phyloP scores from a whole-genome alignment of 176 grass and related monocot species.

The Elymus sibiricus region DNA sequence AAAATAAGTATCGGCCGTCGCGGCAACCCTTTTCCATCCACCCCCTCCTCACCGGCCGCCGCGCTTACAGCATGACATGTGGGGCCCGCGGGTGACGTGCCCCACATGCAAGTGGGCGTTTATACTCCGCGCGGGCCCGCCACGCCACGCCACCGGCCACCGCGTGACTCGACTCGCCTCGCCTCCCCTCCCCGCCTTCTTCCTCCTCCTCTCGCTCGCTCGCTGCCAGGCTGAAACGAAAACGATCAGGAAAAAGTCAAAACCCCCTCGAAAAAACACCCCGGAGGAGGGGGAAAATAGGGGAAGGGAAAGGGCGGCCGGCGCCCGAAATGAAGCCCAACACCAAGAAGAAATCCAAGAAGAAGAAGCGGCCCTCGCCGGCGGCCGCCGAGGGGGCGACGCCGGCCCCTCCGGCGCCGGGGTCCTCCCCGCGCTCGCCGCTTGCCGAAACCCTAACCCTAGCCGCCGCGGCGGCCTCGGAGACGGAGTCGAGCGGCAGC shows the following conservation, averaged over 20 bases:
- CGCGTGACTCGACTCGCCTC: background rate
- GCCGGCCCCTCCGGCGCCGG: background rate
- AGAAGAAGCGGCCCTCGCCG: slow-evolving; percentile 40
- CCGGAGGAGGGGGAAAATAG: background rate
- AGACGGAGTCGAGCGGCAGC: slow-evolving; percentile 16
- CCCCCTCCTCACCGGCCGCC: too few species aligned
- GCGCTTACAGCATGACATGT: background rate
- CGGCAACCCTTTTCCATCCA: background rate
- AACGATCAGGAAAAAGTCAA: background rate
- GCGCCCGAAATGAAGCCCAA: slow-evolving; percentile 47
- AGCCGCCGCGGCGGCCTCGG: background rate
- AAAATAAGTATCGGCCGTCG: background rate
- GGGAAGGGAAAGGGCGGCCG: background rate
- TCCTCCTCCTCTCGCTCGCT: background rate
- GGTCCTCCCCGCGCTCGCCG: background rate
- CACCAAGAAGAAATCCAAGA: slow-evolving; percentile 52
- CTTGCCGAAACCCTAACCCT: slow-evolving; percentile 33
- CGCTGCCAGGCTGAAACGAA: background rate
- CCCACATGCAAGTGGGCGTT: background rate
- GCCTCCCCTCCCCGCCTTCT: background rate
- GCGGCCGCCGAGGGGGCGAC: background rate
- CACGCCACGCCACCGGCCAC: background rate
- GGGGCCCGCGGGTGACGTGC: background rate
- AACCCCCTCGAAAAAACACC: background rate
- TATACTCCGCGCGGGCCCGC: background rate